These are phyloP conservation scores for Podochytrium sp. DNA, from an alignment of 192 early-diverging fungal species.

Conservation along the genomic window DNA sequence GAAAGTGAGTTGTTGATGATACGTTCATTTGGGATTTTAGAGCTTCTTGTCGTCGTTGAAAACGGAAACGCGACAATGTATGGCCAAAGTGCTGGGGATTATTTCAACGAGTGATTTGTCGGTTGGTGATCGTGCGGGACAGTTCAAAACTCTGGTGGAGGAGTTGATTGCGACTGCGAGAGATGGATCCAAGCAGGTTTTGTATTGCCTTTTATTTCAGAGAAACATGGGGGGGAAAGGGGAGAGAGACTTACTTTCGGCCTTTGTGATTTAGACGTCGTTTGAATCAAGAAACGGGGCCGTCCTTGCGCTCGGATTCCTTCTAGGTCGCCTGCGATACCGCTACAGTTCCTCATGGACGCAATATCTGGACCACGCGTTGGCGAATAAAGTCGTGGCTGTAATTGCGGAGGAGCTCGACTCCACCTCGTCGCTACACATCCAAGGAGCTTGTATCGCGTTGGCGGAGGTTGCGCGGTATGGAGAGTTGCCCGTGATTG, in stretches of 20 bases:
- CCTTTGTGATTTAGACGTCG: conserved; percentile 15
- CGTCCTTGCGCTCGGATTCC: conserved; percentile 69
- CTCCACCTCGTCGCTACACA: conserved; percentile 52
- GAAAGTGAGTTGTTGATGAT: not conserved
- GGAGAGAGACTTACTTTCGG: not conserved
- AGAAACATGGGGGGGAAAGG: not conserved
- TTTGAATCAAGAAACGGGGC: conserved; percentile 72
- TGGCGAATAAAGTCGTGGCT: conserved; percentile 28
- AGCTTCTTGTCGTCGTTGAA: conserved; percentile 60
- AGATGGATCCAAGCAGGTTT: conserved; percentile 55
- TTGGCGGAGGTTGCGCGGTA: conserved; percentile 78
- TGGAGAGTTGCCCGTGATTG: conserved; percentile 44
- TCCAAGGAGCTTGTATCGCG: conserved; percentile 65
- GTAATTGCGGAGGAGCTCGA: conserved; percentile 57
- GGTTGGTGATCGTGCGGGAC: conserved; percentile 25
- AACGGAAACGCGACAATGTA: conserved; percentile 64
- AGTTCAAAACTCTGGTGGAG: conserved; percentile 47
- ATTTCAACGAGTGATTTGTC: conserved; percentile 60
- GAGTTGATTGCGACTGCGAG: conserved; percentile 39
- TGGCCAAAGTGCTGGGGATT: conserved; percentile 76
- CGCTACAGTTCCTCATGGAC: conserved; percentile 49
- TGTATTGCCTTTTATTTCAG: not conserved
- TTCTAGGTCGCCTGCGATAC: conserved; percentile 66
- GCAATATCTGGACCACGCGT: conserved; percentile 39
- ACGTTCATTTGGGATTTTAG: conserved; percentile 38